These are phyloP conservation scores for Pascua sp. DNA, from an alignment of 1,284 basidiomycete genomes.

Conservation along the genomic window DNA sequence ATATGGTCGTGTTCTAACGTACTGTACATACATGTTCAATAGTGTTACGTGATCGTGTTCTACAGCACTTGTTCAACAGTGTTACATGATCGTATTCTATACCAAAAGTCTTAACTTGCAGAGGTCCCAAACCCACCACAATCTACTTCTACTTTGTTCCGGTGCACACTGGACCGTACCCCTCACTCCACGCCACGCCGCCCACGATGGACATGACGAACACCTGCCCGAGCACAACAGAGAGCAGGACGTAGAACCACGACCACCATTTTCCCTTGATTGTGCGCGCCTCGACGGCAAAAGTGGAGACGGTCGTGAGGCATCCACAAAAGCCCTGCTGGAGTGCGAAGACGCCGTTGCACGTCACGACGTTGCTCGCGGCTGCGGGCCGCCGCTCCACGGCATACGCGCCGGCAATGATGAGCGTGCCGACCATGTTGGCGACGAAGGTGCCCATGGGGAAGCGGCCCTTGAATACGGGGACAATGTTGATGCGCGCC, in stretches of 20 bases:
- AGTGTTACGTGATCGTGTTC: too few species aligned
- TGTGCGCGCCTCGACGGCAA: constrained; percentile 72
- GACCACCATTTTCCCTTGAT: constrained; percentile 53
- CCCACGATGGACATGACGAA: constrained; percentile 74
- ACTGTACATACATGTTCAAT: too few species aligned
- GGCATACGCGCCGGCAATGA: constrained; percentile 69
- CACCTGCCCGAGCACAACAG: constrained; percentile 67
- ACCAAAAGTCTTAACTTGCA: too few species aligned
- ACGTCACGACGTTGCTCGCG: constrained; percentile 54
- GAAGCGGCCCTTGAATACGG: constrained; percentile 55
- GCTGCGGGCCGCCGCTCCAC: constrained; percentile 57
- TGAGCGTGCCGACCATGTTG: constrained; percentile 74
- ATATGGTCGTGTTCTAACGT: too few species aligned
- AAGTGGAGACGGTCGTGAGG: constrained; percentile 90
- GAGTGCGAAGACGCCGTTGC: constrained; percentile 72
- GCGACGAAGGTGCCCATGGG: constrained; percentile 85
- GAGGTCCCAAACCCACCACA: too few species aligned
- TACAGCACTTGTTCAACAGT: too few species aligned
- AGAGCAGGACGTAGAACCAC: constrained; percentile 66
- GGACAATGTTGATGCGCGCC: constrained; percentile 65
- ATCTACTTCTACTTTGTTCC: neutral
- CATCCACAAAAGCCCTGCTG: constrained; percentile 93
- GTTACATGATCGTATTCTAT: too few species aligned
- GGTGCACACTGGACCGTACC: constrained; percentile 20
- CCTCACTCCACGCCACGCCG: constrained; percentile 60